Evolutionary conservation across 2,329 filamentous ascomycete genomes (phyloP), one percentile per base, ranked within the genome.

Genomic region (Xylariaceae sp.): DNA sequence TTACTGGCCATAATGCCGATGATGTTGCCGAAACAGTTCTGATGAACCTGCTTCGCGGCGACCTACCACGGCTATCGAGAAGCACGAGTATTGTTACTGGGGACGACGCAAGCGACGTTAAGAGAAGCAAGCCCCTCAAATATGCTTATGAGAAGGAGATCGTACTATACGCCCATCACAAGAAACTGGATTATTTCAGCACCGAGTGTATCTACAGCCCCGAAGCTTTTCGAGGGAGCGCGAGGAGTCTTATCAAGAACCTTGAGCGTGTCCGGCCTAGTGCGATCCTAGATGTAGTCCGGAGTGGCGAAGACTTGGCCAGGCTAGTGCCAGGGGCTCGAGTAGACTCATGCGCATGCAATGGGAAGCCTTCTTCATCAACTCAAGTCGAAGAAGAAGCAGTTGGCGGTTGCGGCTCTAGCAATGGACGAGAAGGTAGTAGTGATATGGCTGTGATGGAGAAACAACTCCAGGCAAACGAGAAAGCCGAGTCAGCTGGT

Each of bases 131-230:
- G 69, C 93, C 93, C 12, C 76, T 98, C 37, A 97, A 98, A 67
- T 98, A 97, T 65, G 91, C 92, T 2, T 98, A 97, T 63, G 93
- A 98, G 65, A 98, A 98, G 70, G 93, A 98, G 64, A 98, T 98
- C 55, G 93, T 98, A 16, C 76, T 98, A 5, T 98, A 98, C 64
- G 93, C 93, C 5, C 88, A 97, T 63, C 90, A 98, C 72, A 95
- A 93, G 68, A 91, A 91, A 66, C 75, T 98, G 53, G 91, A 97
- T 64, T 98, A 98, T 69, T 98, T 98, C 69, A 95, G 85, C 60
- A 98, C 93, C 0, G 93, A 98, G 69, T 98, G 93, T 73, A 90
- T 98, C 49, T 98, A 98, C 72, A 95, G 89, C 43, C 93, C 93
- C 0, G 93, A 98, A 67, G 93, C 93, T 2, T 98, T 98, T 63